Evolutionary conservation across 2,329 filamentous ascomycete genomes (phyloP).

Genomic region (Scedosporium aurantiacum): DNA sequence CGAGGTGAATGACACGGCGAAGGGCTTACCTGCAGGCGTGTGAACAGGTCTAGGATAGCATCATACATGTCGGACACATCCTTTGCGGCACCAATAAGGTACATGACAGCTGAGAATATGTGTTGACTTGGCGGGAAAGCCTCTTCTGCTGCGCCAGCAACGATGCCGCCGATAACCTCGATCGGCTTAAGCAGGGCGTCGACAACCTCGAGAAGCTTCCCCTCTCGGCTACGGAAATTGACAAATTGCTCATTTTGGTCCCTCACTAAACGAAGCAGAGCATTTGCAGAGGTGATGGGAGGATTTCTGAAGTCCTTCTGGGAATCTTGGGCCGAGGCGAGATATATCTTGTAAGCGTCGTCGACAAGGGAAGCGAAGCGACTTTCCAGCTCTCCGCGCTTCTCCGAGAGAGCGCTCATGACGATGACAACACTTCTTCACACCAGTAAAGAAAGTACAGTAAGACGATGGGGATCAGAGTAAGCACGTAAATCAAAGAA

Average conservation of each 20-base stretch:
- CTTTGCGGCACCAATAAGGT: slow-evolving; percentile 31
- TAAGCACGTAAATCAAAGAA: not conserved
- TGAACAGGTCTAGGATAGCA: slow-evolving; percentile 32
- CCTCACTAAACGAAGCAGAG: slow-evolving; percentile 7
- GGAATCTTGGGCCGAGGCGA: slow-evolving; percentile 3
- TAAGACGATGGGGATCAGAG: not conserved
- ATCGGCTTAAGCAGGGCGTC: slow-evolving; percentile 21
- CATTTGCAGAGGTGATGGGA: slow-evolving; percentile 8
- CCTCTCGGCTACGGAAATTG: slow-evolving; percentile 10
- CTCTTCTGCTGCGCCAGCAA: slow-evolving; percentile 23
- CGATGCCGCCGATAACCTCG: slow-evolving; percentile 26
- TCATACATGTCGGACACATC: slow-evolving; percentile 34
- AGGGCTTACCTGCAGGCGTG: slow-evolving; percentile 22
- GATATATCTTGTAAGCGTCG: slow-evolving; percentile 9
- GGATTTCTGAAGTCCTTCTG: slow-evolving; percentile 7
- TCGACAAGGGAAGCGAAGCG: slow-evolving; percentile 9
- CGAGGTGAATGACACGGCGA: not conserved
- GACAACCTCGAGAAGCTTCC: slow-evolving; percentile 9
- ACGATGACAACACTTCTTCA: not conserved
- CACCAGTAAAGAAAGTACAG: not conserved
- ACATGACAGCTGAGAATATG: slow-evolving; percentile 31
- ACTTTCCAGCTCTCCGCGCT: slow-evolving; percentile 8
- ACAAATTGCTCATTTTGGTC: slow-evolving; percentile 10
- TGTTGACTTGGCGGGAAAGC: slow-evolving; percentile 28
- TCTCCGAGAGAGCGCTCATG: slow-evolving; percentile 2